phyloP scores from a whole-genome alignment of 176 grass and related monocot genomes.

The Cenchrus americanus region DNA sequence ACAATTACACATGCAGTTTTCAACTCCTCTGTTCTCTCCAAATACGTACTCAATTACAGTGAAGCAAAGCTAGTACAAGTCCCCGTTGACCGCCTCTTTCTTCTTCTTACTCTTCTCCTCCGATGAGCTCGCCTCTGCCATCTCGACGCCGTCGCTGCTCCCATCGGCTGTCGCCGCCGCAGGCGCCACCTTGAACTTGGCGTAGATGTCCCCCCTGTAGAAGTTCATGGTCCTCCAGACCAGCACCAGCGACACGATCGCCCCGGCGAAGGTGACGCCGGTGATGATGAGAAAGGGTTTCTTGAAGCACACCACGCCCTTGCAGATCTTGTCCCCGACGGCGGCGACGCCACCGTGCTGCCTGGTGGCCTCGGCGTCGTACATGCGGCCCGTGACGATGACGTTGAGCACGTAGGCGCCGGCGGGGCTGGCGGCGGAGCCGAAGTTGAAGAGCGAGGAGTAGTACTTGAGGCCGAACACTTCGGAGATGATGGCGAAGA shows the following conservation, averaged over 20 bases:
- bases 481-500: conserved; percentile 94
- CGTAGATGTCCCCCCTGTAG: conserved; percentile 51
- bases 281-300: conserved; percentile 48
- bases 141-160: not conserved
- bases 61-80: not conserved
- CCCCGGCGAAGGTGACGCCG: conserved; percentile 32
- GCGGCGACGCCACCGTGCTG: conserved; percentile 38
- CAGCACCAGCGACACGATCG: conserved; percentile 38
- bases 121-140: not conserved
- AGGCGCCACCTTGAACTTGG: conserved; percentile 47
- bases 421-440: conserved; percentile 70
- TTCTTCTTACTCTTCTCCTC: conserved; percentile 13
- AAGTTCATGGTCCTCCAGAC: conserved; percentile 54
- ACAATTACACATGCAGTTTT: not conserved
- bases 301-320: conserved; percentile 48
- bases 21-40: not conserved
- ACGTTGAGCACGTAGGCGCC: conserved; percentile 82
- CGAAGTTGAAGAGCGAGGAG: conserved; percentile 93
- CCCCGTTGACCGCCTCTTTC: conserved; percentile 2
- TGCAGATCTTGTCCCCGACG: conserved; percentile 41
- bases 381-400: conserved; percentile 52
- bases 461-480: conserved; percentile 95
- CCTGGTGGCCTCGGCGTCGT: conserved; percentile 48
- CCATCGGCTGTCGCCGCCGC: not conserved
- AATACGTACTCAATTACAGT: not conserved